phyloP scores from a whole-genome alignment of 805 yeast species.

The Peterozyma xylosa region DNA sequence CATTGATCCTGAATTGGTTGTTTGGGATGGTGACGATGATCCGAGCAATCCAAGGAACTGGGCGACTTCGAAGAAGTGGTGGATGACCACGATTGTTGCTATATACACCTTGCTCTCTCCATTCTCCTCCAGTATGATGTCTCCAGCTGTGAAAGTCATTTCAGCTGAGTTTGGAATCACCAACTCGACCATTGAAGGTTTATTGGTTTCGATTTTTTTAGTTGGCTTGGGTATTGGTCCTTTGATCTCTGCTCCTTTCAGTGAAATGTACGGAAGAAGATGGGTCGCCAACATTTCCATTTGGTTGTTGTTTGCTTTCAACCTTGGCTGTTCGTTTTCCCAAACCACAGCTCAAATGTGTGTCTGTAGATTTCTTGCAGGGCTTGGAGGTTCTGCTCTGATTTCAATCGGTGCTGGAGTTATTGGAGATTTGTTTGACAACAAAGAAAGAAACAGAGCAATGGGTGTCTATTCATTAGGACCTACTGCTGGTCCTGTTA shows the following conservation, averaged over 20 bases:
- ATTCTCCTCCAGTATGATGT: conserved; percentile 51
- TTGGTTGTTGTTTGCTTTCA: conserved; percentile 39
- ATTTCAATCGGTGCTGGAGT: conserved; percentile 65
- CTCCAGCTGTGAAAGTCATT: conserved; percentile 51
- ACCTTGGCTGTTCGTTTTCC: conserved; percentile 56
- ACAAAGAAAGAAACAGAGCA: conserved; percentile 44
- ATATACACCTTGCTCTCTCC: conserved; percentile 54
- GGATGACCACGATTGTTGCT: conserved; percentile 40
- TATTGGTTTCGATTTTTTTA: conserved; percentile 57
- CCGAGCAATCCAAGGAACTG: conserved; percentile 60
- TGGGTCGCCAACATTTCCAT: conserved; percentile 45
- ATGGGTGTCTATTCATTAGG: conserved; percentile 45
- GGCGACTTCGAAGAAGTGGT: conserved; percentile 33
- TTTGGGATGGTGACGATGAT: conserved; percentile 61
- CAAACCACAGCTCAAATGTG: conserved; percentile 47
- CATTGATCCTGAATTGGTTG: conserved; percentile 58
- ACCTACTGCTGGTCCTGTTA: conserved; percentile 51
- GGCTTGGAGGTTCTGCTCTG: conserved; percentile 62
- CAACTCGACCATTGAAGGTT: conserved; percentile 33
- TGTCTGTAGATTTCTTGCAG: conserved; percentile 55
- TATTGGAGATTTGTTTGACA: conserved; percentile 52
- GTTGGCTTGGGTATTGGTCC: conserved; percentile 68
- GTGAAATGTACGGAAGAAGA: conserved; percentile 60
- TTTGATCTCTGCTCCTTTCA: conserved; percentile 55
- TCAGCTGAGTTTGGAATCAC: conserved; percentile 34